A percentile compares a stretch with the other conserved stretches of the same genome.
These are phyloP conservation scores for Zymoseptoria passerinii DNA, from an alignment of 2,329 filamentous ascomycete species.

Conservation along the genomic window DNA sequence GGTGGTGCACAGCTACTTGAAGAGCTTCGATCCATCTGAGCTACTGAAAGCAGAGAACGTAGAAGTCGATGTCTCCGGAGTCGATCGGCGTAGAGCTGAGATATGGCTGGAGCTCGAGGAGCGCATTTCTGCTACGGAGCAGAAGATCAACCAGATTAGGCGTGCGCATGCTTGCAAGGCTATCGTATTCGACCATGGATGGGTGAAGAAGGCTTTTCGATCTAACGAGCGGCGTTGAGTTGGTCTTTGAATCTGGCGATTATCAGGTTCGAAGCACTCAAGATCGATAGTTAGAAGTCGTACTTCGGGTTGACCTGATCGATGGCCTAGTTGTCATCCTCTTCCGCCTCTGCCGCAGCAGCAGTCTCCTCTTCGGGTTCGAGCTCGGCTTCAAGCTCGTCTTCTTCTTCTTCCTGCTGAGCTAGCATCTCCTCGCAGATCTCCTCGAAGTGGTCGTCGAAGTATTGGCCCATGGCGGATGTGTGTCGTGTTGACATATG, in stretches of 20 bases:
- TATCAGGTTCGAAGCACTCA: no score
- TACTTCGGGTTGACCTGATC: no score
- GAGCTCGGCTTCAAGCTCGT: no score
- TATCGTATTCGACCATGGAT: slow-evolving; percentile 14
- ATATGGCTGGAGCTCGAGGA: slow-evolving; percentile 36
- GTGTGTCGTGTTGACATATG: no score
- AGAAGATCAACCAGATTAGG: slow-evolving; percentile 25
- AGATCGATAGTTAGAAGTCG: no score
- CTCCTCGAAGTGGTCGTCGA: background rate
- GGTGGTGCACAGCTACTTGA: slow-evolving; percentile 6
- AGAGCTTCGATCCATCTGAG: background rate
- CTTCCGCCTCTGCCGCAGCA: no score
- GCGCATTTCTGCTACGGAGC: slow-evolving; percentile 25
- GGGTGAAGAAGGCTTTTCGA: slow-evolving; percentile 4
- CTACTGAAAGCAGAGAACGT: background rate
- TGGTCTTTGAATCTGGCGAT: no score
- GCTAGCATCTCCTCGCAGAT: background rate
- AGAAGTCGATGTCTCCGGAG: slow-evolving; percentile 9
- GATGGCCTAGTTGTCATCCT: no score
- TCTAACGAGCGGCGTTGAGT: no score
- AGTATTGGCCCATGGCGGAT: background rate
- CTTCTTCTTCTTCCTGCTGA: background rate
- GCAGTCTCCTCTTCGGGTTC: no score
- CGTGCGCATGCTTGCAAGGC: slow-evolving; percentile 10
- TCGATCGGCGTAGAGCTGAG: slow-evolving; percentile 23